phyloP scores from a whole-genome alignment of 1,284 basidiomycete species.

The Ganoderma resinaceum region DNA sequence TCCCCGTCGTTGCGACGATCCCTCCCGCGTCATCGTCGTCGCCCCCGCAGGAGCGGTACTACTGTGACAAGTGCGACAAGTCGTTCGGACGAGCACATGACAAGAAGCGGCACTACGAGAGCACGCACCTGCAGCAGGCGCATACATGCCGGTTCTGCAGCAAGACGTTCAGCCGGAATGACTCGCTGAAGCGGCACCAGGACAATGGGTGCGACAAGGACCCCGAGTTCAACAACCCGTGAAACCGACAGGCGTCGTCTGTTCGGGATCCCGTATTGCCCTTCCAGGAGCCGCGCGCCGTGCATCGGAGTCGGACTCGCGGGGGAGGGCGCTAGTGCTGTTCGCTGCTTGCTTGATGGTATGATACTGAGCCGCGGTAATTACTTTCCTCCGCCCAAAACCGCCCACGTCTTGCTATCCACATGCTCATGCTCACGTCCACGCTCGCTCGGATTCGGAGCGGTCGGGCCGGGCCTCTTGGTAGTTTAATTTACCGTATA shows the following conservation, averaged over 20 bases:
- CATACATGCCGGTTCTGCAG: slow-evolving; percentile 74
- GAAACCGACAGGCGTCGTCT: slow-evolving; percentile 3
- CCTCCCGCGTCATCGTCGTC: slow-evolving; percentile 35
- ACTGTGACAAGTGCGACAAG: slow-evolving; percentile 74
- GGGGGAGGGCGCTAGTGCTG: neutral
- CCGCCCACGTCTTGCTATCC: neutral
- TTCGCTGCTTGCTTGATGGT: slow-evolving; percentile 2
- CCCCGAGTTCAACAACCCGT: slow-evolving; percentile 26
- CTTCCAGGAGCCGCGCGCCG: neutral
- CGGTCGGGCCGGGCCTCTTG: slow-evolving; percentile 1
- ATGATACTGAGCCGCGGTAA: slow-evolving; percentile 1
- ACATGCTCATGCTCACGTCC: neutral
- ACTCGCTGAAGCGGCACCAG: slow-evolving; percentile 63
- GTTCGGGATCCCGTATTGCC: neutral
- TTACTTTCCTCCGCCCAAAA: slow-evolving; percentile 1
- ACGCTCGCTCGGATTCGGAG: neutral
- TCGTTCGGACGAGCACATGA: slow-evolving; percentile 81
- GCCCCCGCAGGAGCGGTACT: slow-evolving; percentile 54
- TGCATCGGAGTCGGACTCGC: slow-evolving; percentile 6
- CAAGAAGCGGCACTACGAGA: slow-evolving; percentile 79
- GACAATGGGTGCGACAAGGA: slow-evolving; percentile 62
- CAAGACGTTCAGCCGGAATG: slow-evolving; percentile 75
- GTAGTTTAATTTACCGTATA: slow-evolving; percentile 2
- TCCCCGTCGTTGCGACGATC: slow-evolving; percentile 27
- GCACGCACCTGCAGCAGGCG: slow-evolving; percentile 69